Evolutionary conservation across 1,284 basidiomycete genomes (phyloP), one percentile per base, ranked within the genome.

Genomic region (Phellinidium pouzarii): DNA sequence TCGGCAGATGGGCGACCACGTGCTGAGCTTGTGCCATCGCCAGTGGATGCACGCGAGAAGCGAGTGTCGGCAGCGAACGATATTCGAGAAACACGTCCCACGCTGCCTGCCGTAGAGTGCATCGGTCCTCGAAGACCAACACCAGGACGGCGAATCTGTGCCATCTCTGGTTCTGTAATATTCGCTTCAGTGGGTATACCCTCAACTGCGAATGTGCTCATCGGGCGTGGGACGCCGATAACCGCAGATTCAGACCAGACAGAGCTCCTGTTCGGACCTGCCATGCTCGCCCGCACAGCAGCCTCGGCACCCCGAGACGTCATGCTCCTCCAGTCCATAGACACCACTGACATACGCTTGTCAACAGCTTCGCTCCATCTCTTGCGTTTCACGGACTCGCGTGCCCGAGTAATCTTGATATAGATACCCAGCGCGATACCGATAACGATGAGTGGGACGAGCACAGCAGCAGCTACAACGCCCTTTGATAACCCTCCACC

Each of bases 321-420:
- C 62, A 91, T 82, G 31, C 77, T 74, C 63, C 80, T 81, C 88
- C 89, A 91, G 61, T 89, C 85, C 11, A 72, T 70, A 6, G 81
- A 82, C 59, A 90, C 81, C 56, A 83, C 82, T 14, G 83, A 84
- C 90, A 91, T 91, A 63, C 91, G 82, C 70, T 82, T 79, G 73
- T 91, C 83, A 67, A 94, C 68, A 29, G 71, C 74, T 65, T 82
- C 75, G 36, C 79, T 84, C 78, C 82, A 93, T 44, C 78, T 74
- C 66, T 76, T 79, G 59, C 80, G 73, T 66, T 87, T 79, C 56
- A 81, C 74, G 53, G 71, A 71, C 57, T 77, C 76, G 61, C 73
- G 79, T 26, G 68, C 62, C 50, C 90, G 79, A 60, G 73, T 78
- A 61, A 77, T 74, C 61, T 71, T 75, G 68, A 88, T 62, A 64